phyloP scores from a whole-genome alignment of 106 monocot genomes.

The Xerophyta viscosa region DNA sequence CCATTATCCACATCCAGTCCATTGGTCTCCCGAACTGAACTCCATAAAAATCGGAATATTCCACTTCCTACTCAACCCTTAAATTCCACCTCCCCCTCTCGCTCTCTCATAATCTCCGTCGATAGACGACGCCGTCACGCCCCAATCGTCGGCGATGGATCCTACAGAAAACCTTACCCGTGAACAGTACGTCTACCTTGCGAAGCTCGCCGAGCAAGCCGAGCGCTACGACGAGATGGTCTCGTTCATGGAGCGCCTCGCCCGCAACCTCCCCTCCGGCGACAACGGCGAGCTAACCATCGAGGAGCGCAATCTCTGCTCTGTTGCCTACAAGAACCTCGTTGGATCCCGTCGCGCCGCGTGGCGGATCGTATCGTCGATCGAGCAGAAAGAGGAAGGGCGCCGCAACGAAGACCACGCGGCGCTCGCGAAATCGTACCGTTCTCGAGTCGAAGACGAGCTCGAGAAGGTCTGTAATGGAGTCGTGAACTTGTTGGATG shows the following conservation, averaged over 20 bases:
- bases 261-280: background rate
- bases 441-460: conserved; percentile 1
- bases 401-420: conserved; percentile 9
- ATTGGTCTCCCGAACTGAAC: too few species aligned
- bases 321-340: conserved; percentile 11
- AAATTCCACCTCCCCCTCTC: too few species aligned
- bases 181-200: conserved; percentile 8
- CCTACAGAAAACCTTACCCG: background rate
- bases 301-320: conserved; percentile 13
- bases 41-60: too few species aligned
- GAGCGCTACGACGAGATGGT: conserved; percentile 14
- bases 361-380: conserved; percentile 11
- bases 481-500: background rate
- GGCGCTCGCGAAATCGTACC: background rate
- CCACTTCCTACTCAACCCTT: too few species aligned
- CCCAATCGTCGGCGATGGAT: background rate
- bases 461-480: background rate
- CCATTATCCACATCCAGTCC: too few species aligned
- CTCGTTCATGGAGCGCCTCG: conserved; percentile 9
- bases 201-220: conserved; percentile 10
- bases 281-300: conserved; percentile 4
- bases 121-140: too few species aligned
- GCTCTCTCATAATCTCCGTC: too few species aligned
- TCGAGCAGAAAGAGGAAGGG: conserved; percentile 12
- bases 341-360: conserved; percentile 12